A percentile compares a stretch with the other conserved stretches of the same genome.
Conservation (phyloP, 768 basidiomycete species). For the Trametes villosa region DNA sequence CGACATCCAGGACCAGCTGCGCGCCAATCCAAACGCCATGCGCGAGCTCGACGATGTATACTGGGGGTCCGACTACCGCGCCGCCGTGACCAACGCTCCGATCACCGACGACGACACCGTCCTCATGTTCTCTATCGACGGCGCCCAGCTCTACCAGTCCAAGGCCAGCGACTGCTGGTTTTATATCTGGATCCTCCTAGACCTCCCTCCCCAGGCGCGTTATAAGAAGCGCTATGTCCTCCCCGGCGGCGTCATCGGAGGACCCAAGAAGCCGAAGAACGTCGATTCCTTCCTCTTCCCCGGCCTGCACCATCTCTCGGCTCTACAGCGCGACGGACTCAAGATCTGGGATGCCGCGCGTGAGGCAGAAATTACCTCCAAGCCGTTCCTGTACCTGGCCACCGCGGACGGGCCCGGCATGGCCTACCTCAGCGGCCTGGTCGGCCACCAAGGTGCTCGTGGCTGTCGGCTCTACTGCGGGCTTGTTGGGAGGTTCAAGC, state of each 20-base stretch:
- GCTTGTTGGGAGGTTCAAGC: constrained; percentile 34
- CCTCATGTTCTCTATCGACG: constrained; percentile 29
- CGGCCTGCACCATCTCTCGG: constrained; percentile 34
- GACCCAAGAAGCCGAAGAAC: constrained; percentile 37
- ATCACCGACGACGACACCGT: constrained; percentile 25
- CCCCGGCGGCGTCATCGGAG: constrained; percentile 33
- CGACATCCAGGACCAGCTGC: neutral
- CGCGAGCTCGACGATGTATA: too few relatives aligned
- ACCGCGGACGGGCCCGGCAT: constrained; percentile 17
- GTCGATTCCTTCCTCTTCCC: constrained; percentile 39
- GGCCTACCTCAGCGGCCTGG: constrained; percentile 36
- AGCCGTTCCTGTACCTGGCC: constrained; percentile 4
- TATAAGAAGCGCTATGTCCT: constrained; percentile 36
- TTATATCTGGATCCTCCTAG: constrained; percentile 34
- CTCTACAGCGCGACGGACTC: constrained; percentile 33
- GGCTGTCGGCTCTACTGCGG: constrained; percentile 43
- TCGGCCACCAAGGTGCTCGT: constrained; percentile 39
- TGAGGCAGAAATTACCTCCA: neutral
- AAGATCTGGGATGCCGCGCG: constrained; percentile 33
- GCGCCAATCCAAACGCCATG: too few relatives aligned
- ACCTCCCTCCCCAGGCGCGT: constrained; percentile 27
- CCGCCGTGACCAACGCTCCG: constrained; percentile 1
- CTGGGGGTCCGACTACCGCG: too few relatives aligned
- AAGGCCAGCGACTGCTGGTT: constrained; percentile 40
- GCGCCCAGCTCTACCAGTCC: constrained; percentile 32